These are phyloP conservation scores for Fragaria vesca DNA, from an alignment of 306 rosid species.

Conservation along the genomic window DNA sequence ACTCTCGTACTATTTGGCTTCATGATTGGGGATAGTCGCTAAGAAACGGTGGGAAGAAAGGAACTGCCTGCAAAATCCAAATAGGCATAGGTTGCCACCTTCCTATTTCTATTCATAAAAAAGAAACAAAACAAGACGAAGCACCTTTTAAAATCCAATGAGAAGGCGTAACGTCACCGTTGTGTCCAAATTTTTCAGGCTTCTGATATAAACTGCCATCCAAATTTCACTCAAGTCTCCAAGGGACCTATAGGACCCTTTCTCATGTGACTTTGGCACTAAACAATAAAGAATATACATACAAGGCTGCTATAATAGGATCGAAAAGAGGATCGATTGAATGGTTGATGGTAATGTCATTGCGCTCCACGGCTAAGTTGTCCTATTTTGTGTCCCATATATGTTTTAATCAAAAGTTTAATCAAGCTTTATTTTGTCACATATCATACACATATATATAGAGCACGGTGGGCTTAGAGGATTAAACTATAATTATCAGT, in stretches of 20 bases:
- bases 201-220: conserved; percentile 10
- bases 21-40: conserved; percentile 31
- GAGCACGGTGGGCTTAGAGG: conserved; percentile 24
- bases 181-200: conserved; percentile 37
- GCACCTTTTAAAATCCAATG: conserved; percentile 42
- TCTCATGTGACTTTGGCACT: conserved; percentile 9
- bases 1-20: conserved; percentile 31
- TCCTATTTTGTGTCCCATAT: conserved; percentile 40
- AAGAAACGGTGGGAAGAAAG: conserved; percentile 57
- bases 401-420: conserved; percentile 20
- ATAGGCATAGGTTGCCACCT: conserved; percentile 13
- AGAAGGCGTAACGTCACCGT: conserved; percentile 29
- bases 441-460: conserved; percentile 13
- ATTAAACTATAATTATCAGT: conserved; percentile 28
- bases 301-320: not conserved
- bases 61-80: conserved; percentile 47
- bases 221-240: conserved; percentile 13
- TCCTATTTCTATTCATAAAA: not conserved
- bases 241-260: conserved; percentile 17
- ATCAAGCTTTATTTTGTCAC: conserved; percentile 32
- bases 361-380: conserved; percentile 29
- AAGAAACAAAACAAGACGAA: conserved; percentile 8
- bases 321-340: not conserved
- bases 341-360: conserved; percentile 20
- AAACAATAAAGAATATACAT: not conserved